Conservation (phyloP, 2,329 filamentous ascomycete species). For the Apiospora pterosperma region DNA sequence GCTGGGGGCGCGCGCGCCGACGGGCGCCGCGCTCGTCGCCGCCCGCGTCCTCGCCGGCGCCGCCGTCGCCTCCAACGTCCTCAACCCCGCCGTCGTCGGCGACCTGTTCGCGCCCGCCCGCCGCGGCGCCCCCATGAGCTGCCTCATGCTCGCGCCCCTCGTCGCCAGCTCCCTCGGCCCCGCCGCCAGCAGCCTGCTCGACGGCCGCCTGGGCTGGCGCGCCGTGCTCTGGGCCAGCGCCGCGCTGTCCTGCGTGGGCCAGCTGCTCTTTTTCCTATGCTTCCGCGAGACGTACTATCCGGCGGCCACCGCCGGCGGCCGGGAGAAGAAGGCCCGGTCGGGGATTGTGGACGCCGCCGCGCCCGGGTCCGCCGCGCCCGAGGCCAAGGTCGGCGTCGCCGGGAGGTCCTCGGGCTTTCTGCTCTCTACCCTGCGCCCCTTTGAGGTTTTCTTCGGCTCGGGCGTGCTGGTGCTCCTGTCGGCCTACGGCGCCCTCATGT, state of each 20-base stretch:
- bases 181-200: constrained; percentile 50
- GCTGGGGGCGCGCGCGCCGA: constrained; percentile 41
- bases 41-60: constrained; percentile 58
- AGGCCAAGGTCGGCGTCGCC: too few species aligned
- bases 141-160: constrained; percentile 54
- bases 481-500: constrained; percentile 44
- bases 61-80: constrained; percentile 60
- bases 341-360: constrained; percentile 27
- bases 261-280: constrained; percentile 46
- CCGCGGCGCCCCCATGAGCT: constrained; percentile 55
- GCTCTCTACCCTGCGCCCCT: constrained; percentile 42
- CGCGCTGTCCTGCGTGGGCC: constrained; percentile 42
- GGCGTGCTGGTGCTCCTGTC: constrained; percentile 47
- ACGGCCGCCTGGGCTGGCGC: constrained; percentile 53
- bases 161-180: constrained; percentile 58
- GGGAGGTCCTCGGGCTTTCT: constrained; percentile 26
- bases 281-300: constrained; percentile 63
- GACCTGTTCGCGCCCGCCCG: constrained; percentile 58
- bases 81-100: constrained; percentile 61
- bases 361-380: constrained; percentile 25
- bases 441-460: constrained; percentile 44
- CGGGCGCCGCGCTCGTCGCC: constrained; percentile 43
- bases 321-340: constrained; percentile 25
- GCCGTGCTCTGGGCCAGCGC: constrained; percentile 47
- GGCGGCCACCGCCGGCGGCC: constrained; percentile 47